Evolutionary conservation across 2,329 filamentous ascomycete species (phyloP).

Genomic region (Cylindrodendrum hubeiense): DNA sequence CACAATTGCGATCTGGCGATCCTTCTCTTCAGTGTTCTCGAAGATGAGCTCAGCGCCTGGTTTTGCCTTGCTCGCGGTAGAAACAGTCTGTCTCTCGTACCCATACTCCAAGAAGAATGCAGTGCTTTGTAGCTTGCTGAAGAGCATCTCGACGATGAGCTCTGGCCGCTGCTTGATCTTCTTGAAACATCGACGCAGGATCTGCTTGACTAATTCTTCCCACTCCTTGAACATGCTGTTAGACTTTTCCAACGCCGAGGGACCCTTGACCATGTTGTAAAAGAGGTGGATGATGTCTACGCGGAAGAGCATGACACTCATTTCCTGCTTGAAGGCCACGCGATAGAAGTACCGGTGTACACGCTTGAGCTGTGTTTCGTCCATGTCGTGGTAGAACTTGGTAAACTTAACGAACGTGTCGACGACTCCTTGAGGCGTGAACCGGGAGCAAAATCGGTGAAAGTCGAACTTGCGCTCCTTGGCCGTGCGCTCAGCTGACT

Average conservation of each 20-base stretch:
- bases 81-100: constrained; percentile 83
- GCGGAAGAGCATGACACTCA: constrained; percentile 88
- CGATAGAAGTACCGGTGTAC: constrained; percentile 95
- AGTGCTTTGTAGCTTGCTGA: constrained; percentile 89
- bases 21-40: constrained; percentile 74
- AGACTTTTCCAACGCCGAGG: constrained; percentile 77
- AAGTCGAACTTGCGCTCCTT: constrained; percentile 97
- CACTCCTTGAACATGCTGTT: constrained; percentile 84
- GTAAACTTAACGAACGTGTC: constrained; percentile 89
- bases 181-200: constrained; percentile 84
- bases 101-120: constrained; percentile 92
- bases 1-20: constrained; percentile 82
- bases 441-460: constrained; percentile 82
- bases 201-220: constrained; percentile 88
- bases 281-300: constrained; percentile 92
- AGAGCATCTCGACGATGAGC: constrained; percentile 90
- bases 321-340: constrained; percentile 93
- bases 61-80: constrained; percentile 70
- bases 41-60: constrained; percentile 88
- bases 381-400: constrained; percentile 84
- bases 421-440: constrained; percentile 85
- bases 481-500: constrained; percentile 75
- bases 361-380: constrained; percentile 85
- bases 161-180: constrained; percentile 89
- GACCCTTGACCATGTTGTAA: constrained; percentile 92